phyloP scores from a whole-genome alignment of 371 early-diverging fungal species.

The Lichtheimia hyalospora region DNA sequence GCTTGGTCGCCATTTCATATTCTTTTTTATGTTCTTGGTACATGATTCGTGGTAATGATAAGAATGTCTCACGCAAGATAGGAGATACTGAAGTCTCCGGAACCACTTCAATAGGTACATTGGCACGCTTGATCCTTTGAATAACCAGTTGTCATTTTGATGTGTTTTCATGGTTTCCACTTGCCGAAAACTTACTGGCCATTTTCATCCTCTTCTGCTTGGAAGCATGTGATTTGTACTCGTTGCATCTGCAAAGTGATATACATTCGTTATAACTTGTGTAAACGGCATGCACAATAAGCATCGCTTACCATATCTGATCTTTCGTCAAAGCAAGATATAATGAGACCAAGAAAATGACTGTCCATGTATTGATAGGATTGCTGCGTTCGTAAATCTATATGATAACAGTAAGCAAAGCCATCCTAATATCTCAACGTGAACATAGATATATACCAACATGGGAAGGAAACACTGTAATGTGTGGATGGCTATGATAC shows the following conservation, averaged over 20 bases:
- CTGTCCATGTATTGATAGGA: conserved; percentile 67
- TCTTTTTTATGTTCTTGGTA: conserved; percentile 54
- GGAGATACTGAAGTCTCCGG: conserved; percentile 27
- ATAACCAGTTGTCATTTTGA: not conserved
- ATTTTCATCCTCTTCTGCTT: conserved; percentile 31
- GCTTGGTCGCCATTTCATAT: conserved; percentile 18
- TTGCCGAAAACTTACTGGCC: conserved; percentile 15
- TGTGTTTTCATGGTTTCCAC: not conserved
- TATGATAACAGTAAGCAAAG: not conserved
- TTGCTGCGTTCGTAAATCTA: conserved; percentile 68
- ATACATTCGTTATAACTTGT: too few relatives aligned
- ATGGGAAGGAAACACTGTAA: conserved; percentile 75
- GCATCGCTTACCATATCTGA: conserved; percentile 37
- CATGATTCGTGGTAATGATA: conserved; percentile 44
- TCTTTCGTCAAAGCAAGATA: conserved; percentile 66
- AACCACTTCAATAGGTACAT: conserved; percentile 46
- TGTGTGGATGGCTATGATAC: conserved; percentile 75
- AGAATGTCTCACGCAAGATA: conserved; percentile 35
- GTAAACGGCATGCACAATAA: too few relatives aligned
- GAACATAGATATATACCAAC: conserved; percentile 43
- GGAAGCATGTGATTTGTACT: conserved; percentile 59
- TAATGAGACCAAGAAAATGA: conserved; percentile 70
- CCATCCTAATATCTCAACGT: not conserved
- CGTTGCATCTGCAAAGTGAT: conserved; percentile 36
- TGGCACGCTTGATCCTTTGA: conserved; percentile 28